A percentile compares a stretch with the other conserved stretches of the same genome.
These are phyloP conservation scores for Gaultheria prostrata DNA, from an alignment of 148 eudicot genomes.

Conservation along the genomic window DNA sequence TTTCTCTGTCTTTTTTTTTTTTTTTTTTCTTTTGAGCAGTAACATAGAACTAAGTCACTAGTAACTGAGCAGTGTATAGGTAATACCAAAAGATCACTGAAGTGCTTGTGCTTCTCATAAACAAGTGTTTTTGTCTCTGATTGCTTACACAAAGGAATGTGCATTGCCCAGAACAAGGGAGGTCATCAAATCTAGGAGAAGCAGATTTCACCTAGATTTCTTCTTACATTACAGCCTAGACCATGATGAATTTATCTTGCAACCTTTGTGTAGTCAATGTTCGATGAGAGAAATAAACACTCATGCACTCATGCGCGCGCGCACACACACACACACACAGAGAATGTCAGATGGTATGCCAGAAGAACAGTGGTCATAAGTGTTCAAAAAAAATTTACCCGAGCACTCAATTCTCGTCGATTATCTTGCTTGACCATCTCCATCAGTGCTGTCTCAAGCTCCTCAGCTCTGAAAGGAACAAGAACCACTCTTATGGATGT, in stretches of 20 bases:
- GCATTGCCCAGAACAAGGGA: neutral
- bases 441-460: slow-evolving; percentile 89
- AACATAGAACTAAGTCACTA: neutral
- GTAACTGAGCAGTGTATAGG: neutral
- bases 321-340: neutral
- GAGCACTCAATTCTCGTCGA: slow-evolving; percentile 72
- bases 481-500: slow-evolving; percentile 12
- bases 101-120: neutral
- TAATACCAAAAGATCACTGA: neutral
- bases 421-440: slow-evolving; percentile 85
- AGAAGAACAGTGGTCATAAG: slow-evolving; percentile 13
- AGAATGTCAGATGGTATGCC: slow-evolving; percentile 13
- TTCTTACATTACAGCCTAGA: neutral
- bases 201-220: neutral
- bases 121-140: neutral
- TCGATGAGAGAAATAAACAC: neutral
- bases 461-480: slow-evolving; percentile 66
- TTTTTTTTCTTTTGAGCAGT: too few species aligned
- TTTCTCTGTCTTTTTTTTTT: too few species aligned
- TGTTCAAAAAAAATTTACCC: slow-evolving; percentile 56
- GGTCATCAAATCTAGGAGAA: neutral
- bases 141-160: neutral
- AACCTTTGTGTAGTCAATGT: neutral
- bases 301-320: too few species aligned
- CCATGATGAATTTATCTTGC: neutral